Evolutionary conservation across 306 rosid genomes (phyloP).

Genomic region (Urtica urens): DNA sequence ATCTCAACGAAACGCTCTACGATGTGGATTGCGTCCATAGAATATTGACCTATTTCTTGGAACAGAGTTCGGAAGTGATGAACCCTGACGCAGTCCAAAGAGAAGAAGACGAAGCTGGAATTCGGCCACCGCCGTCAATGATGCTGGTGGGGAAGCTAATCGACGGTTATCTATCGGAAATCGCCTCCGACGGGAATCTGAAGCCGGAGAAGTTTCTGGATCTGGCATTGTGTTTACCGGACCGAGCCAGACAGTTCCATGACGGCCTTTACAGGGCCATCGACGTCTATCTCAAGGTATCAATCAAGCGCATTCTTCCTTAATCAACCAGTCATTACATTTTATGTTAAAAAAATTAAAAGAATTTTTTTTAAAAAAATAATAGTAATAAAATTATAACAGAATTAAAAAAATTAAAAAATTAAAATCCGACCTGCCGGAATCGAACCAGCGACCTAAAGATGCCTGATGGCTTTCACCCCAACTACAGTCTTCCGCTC

Average conservation of each 20-base stretch:
- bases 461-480: no score
- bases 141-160: slow-evolving; percentile 74
- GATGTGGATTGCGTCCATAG: slow-evolving; percentile 82
- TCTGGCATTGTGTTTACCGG: slow-evolving; percentile 69
- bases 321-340: no score
- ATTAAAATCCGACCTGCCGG: no score
- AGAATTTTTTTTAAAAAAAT: no score
- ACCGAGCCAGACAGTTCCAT: slow-evolving; percentile 77
- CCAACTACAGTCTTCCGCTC: no score
- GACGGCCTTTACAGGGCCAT: slow-evolving; percentile 92
- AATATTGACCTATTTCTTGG: slow-evolving; percentile 42
- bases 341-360: not conserved
- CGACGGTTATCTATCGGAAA: slow-evolving; percentile 80
- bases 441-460: no score
- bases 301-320: no score
- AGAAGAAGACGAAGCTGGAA: slow-evolving; percentile 6
- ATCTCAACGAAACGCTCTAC: slow-evolving; percentile 76
- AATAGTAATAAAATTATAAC: no score
- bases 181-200: slow-evolving; percentile 85
- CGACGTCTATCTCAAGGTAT: slow-evolving; percentile 89
- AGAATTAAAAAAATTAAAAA: no score
- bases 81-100: slow-evolving; percentile 20
- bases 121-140: slow-evolving; percentile 51
- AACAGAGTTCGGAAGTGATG: slow-evolving; percentile 27
- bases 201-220: slow-evolving; percentile 51